A percentile compares a stretch with the other conserved stretches of the same genome.
Conservation (phyloP, 2,329 filamentous ascomycete species). For the Lecanicillium sp. region DNA sequence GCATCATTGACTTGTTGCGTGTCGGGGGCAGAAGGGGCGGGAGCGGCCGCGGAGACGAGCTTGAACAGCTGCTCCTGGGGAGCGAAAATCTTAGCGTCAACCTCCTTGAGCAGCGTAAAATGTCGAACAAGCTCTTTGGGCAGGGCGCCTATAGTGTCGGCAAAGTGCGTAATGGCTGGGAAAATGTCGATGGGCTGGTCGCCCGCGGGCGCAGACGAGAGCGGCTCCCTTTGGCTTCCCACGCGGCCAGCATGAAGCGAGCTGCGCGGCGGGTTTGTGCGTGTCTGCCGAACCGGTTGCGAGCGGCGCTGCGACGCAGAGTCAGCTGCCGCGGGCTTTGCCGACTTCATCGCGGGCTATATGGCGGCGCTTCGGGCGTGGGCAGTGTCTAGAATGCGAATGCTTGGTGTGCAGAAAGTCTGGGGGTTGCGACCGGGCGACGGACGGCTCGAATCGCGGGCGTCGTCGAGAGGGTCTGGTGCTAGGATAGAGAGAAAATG, state of each 20-base stretch:
- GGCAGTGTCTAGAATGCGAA: slow-evolving; percentile 11
- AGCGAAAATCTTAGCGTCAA: slow-evolving; percentile 90
- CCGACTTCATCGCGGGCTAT: slow-evolving; percentile 42
- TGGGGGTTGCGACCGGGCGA: too few species aligned
- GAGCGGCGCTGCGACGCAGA: slow-evolving; percentile 45
- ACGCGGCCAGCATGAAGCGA: slow-evolving; percentile 38
- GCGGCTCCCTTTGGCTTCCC: slow-evolving; percentile 34
- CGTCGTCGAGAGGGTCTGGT: slow-evolving; percentile 6
- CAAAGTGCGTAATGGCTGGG: slow-evolving; percentile 65
- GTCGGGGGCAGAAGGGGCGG: slow-evolving; percentile 38
- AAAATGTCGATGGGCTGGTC: slow-evolving; percentile 59
- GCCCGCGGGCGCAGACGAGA: slow-evolving; percentile 32
- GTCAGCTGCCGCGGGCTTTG: slow-evolving; percentile 35
- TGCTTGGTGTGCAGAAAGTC: too few species aligned
- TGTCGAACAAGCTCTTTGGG: slow-evolving; percentile 93
- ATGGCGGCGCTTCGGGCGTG: slow-evolving; percentile 11
- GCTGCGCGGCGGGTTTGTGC: slow-evolving; percentile 53
- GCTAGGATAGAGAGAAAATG: not conserved
- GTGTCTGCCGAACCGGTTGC: slow-evolving; percentile 57
- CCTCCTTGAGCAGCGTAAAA: slow-evolving; percentile 92
- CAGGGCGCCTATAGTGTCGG: slow-evolving; percentile 83
- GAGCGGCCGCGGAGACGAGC: slow-evolving; percentile 58
- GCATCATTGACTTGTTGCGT: slow-evolving; percentile 35
- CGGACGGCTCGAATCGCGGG: too few species aligned
- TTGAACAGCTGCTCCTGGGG: slow-evolving; percentile 76